Evolutionary conservation across 2,329 filamentous ascomycete species (phyloP).

Genomic region (Rosellinia necatrix): DNA sequence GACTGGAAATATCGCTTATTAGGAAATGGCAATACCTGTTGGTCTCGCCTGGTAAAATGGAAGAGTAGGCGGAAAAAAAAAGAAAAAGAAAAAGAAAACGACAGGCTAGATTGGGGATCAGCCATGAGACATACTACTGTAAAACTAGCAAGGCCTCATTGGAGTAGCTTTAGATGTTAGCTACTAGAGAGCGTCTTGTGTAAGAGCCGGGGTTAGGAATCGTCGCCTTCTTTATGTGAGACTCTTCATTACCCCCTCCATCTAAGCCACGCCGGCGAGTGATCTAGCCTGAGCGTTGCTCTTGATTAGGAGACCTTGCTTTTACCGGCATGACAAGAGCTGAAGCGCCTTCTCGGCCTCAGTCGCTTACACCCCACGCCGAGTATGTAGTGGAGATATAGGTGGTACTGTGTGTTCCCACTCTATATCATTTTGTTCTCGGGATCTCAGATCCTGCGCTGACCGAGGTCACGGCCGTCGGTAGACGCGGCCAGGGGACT

Average conservation of each 20-base stretch:
- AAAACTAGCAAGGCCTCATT: constrained; percentile 10
- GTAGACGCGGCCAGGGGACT: not conserved
- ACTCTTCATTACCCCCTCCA: constrained; percentile 1
- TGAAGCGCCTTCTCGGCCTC: not conserved
- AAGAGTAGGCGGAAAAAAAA: not conserved
- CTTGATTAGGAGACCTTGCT: not conserved
- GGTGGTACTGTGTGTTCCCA: not conserved
- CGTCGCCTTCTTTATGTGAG: constrained; percentile 1
- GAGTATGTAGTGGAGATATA: not conserved
- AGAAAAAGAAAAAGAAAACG: not conserved
- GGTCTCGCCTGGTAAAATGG: constrained; percentile 16
- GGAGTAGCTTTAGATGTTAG: constrained; percentile 11
- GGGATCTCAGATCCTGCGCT: constrained; percentile 1
- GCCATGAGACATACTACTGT: constrained; percentile 3
- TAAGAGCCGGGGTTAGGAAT: constrained; percentile 10
- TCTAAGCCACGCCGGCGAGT: not conserved
- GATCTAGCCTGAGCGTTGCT: not conserved
- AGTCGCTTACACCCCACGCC: constrained; percentile 12
- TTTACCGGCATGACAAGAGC: not conserved
- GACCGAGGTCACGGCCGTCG: not conserved
- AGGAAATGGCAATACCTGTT: not conserved
- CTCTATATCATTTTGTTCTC: constrained; percentile 9
- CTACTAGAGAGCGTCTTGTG: constrained; percentile 14
- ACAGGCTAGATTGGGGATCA: not conserved
- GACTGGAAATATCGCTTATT: not conserved